Evolutionary conservation across 345 rosid species (phyloP).

Genomic region (Eucalyptus marginata): DNA sequence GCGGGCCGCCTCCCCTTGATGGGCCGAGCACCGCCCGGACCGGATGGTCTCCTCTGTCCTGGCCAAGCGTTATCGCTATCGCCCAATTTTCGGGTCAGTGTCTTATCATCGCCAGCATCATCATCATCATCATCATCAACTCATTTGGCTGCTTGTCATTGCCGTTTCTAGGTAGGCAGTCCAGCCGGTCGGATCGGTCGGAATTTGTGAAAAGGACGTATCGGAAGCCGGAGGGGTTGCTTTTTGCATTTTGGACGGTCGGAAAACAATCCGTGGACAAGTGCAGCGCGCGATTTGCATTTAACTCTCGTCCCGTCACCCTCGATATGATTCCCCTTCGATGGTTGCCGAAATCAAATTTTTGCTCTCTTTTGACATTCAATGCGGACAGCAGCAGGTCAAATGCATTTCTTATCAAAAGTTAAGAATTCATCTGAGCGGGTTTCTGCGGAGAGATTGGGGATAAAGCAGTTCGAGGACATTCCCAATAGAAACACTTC

Average conservation of each 20-base stretch:
- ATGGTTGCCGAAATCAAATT: not conserved
- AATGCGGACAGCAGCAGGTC: not conserved
- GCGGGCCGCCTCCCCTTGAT: conserved; percentile 81
- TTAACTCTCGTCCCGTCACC: not conserved
- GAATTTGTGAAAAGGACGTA: not conserved
- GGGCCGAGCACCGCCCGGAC: conserved; percentile 74
- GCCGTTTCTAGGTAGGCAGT: not conserved
- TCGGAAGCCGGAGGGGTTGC: not conserved
- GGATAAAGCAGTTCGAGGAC: conserved; percentile 76
- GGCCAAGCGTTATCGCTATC: conserved; percentile 63
- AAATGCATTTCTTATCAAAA: not conserved
- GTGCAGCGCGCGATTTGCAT: not conserved
- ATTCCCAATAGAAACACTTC: conserved; percentile 78
- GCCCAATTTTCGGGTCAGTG: conserved; percentile 70
- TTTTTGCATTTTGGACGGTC: not conserved
- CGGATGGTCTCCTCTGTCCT: conserved; percentile 47
- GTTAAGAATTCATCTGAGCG: not conserved
- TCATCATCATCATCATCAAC: not conserved
- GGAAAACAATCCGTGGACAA: not conserved
- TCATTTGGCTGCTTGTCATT: not conserved
- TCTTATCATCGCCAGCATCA: not conserved
- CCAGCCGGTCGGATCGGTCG: not conserved
- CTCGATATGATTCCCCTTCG: not conserved
- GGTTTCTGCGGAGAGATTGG: conserved; percentile 48
- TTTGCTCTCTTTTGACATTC: not conserved